Base-by-base conservation (phyloP, 352 stramenopile species). In the Pythium myriotylum region DNA sequence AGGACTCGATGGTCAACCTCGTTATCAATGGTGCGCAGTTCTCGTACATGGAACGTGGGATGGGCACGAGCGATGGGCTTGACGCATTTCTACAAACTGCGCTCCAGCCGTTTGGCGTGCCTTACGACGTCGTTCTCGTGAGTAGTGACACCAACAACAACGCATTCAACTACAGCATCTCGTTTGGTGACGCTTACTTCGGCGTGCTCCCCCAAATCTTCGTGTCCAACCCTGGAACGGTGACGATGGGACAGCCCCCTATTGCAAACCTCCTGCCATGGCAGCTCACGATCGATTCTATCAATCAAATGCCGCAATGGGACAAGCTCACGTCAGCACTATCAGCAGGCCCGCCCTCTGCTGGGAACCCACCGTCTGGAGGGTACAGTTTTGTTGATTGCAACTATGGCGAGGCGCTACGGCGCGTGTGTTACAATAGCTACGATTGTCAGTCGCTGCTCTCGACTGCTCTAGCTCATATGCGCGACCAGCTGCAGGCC, bases 101-200 rank as follows among this genome's bases (percentile, higher is more conserved):
- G 6, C 13, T 62, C 9, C 12, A 16, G 3, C 37, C 14, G 5
- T 9, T 9, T 5, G 32, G 10, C 23, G 24, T 56, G 10, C 9
- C 43, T 3, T 22, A 29, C 17, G 22, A 2, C 5, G 45, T 61
- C 2, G 35, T 6, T 1, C 22, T 51, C 5, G 14, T 24, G 2
- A 1, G 10, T 0, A 26, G 2, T 22, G 23, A 35, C 20, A 16
- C 27, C 2, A n/a, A 2, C 1, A 14, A 24, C 7, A 52, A 58
- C 12, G 4, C 14, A 14, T 60, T 45, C 37, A 17, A 1, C 2
- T 68, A 68, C 53, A 52, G 20, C 9, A 37, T 63, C 39, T 48
- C 45, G 29, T 59, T 68, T 22, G 48, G 12, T 19, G 23, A 53
- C 10, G 3, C n/a, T 32, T 68, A 63, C 47, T 54, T 63, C 53